Evolutionary conservation across 1,139 yeast species (phyloP).

Genomic region (Kurtzmaniella quercitrusa): DNA sequence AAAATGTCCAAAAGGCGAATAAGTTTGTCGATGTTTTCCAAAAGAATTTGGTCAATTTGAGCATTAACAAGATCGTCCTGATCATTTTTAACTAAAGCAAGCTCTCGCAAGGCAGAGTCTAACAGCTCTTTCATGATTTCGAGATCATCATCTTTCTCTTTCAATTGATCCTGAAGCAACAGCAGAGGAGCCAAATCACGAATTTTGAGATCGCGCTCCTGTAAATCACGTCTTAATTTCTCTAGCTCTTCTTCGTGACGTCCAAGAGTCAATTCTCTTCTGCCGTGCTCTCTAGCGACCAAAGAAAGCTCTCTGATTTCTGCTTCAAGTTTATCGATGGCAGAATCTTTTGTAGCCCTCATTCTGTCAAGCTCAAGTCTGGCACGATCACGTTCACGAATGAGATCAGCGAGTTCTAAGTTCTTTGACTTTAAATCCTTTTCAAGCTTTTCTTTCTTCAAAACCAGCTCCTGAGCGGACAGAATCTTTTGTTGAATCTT

Average conservation of each 20-base stretch:
- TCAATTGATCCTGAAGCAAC: constrained; percentile 46
- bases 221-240: constrained; percentile 35
- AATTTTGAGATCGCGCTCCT: constrained; percentile 22
- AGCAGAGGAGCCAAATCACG: constrained; percentile 17
- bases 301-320: constrained; percentile 62
- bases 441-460: constrained; percentile 78
- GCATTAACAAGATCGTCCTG: constrained; percentile 54
- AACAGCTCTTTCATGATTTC: constrained; percentile 78
- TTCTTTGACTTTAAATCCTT: constrained; percentile 83
- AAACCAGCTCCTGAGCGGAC: constrained; percentile 89
- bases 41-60: constrained; percentile 53
- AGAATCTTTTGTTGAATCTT: constrained; percentile 85
- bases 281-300: constrained; percentile 60
- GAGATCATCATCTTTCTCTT: constrained; percentile 72
- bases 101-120: constrained; percentile 65
- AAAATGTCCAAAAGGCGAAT: constrained; percentile 67
- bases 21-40: constrained; percentile 49
- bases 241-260: constrained; percentile 60
- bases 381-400: constrained; percentile 87
- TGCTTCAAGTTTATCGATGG: constrained; percentile 63
- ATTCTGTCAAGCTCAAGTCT: constrained; percentile 75
- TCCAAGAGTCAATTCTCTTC: constrained; percentile 59
- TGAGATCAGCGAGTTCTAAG: constrained; percentile 82
- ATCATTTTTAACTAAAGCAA: constrained; percentile 54
- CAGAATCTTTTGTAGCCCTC: constrained; percentile 63